A percentile compares a stretch with the other conserved stretches of the same genome.
Evolutionary conservation across 768 basidiomycete species (phyloP).

Genomic region (Lepiota brunneoincarnata): DNA sequence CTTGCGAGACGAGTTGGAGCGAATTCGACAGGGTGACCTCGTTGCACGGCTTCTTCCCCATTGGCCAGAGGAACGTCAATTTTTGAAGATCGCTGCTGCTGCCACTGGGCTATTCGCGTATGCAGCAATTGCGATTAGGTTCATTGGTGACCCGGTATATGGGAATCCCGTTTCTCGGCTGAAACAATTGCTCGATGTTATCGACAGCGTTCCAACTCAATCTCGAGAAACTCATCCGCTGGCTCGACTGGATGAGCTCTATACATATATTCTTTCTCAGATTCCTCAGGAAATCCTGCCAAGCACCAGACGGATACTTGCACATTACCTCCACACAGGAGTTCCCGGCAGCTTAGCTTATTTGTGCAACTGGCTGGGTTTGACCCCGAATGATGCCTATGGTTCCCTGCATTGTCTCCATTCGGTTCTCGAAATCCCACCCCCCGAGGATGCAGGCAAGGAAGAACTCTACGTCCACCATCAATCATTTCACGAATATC

Average conservation of each 20-base stretch:
- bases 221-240: neutral
- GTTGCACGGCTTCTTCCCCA: neutral
- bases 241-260: neutral
- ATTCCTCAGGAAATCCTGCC: neutral
- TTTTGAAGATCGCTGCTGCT: constrained; percentile 15
- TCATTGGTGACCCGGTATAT: constrained; percentile 13
- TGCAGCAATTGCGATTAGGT: constrained; percentile 19
- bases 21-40: constrained; percentile 8
- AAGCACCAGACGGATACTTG: neutral
- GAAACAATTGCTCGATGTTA: neutral
- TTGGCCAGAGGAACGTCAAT: constrained; percentile 17
- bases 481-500: neutral
- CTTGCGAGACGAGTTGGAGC: constrained; percentile 12
- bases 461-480: neutral
- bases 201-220: neutral
- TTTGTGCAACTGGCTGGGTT: neutral
- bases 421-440: neutral
- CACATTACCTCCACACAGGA: neutral
- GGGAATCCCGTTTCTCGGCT: neutral
- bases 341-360: neutral
- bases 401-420: neutral
- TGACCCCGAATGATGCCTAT: neutral
- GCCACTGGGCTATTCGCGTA: constrained; percentile 25
- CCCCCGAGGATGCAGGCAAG: neutral
- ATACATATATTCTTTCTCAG: neutral